phyloP scores from a whole-genome alignment of 2,329 filamentous ascomycete species.

The Trichophyton schoenleinii region DNA sequence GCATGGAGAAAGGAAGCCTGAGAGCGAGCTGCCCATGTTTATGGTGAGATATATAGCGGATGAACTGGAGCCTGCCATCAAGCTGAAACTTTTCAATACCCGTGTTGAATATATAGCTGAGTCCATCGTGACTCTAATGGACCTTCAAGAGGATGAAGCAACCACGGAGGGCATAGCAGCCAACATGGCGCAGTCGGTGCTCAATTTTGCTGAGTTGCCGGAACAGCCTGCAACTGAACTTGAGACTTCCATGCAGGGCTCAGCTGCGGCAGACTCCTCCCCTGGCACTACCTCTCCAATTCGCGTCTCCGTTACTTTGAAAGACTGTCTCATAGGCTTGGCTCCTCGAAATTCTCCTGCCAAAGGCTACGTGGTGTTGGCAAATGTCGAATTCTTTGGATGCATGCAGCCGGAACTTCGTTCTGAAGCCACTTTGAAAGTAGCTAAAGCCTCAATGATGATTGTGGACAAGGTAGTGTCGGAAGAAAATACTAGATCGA shows the following conservation, averaged over 20 bases:
- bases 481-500: conserved; percentile 27
- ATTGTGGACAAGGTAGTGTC: conserved; percentile 62
- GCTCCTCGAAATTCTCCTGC: conserved; percentile 66
- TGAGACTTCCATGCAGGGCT: conserved; percentile 8
- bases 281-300: conserved; percentile 38
- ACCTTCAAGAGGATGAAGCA: conserved; percentile 53
- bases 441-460: conserved; percentile 71
- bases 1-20: conserved; percentile 17
- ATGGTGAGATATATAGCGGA: conserved; percentile 88
- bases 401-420: conserved; percentile 53
- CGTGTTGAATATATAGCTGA: conserved; percentile 81
- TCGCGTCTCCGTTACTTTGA: conserved; percentile 49
- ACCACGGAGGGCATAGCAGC: conserved; percentile 62
- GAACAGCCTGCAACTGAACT: conserved; percentile 15
- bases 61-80: conserved; percentile 83
- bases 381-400: conserved; percentile 61
- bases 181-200: conserved; percentile 66
- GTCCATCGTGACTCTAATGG: conserved; percentile 67
- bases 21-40: conserved; percentile 45
- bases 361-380: conserved; percentile 66
- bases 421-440: conserved; percentile 51
- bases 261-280: neutral
- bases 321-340: conserved; percentile 70
- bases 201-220: conserved; percentile 54
- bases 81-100: conserved; percentile 73